Evolutionary conservation across 371 early-diverging fungal genomes (phyloP), one percentile per base, ranked within the genome.

Genomic region (Chytridium lagenaria): DNA sequence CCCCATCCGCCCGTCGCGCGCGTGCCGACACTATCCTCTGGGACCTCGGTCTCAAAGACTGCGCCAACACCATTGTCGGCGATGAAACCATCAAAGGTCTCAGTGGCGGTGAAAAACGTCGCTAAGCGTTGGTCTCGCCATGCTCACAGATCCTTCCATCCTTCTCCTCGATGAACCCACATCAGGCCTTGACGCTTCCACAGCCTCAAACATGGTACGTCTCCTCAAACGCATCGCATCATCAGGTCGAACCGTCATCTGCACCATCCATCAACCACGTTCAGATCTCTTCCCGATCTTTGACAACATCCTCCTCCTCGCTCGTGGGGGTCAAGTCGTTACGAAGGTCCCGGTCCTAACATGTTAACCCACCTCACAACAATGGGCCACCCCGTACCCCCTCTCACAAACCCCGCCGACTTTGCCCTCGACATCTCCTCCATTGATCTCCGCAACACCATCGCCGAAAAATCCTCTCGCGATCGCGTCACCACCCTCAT

Each of bases 251-350:
- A 97, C 98, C 0, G 90, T 99, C 34, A 84, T 98, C 3, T 92
- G 94, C 76, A 95, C 95, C 15, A 95, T 98, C 49, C 98, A 99
- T 77, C 85, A 96, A 77, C 99, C 99, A 2, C 89, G 97, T 16
- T 90, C 92, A 22, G 93, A 98, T 71, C 95, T 98, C 67, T 94
- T 93, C 63, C 86, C 91, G 26, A 79, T 94, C 70, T 96, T 99
- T 84, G 95, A 96, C 81, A 88, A 90, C 33, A 82, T 97, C 19
- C 81, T 98, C 16, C 83, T 99, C 34, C 85, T 99, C 59, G 90
- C 93, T 31, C 71, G 82, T 40, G 92, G 92, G n/a, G 95, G 96
- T 1, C 86, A 89, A 51, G 84, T 92, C 52, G 89, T 93, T 97
- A 91, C 77, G 92, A 94, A 10, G 96, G 96, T 0, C 69, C 77